Evolutionary conservation across 306 rosid genomes (phyloP).

Genomic region (Trifolium pratense): DNA sequence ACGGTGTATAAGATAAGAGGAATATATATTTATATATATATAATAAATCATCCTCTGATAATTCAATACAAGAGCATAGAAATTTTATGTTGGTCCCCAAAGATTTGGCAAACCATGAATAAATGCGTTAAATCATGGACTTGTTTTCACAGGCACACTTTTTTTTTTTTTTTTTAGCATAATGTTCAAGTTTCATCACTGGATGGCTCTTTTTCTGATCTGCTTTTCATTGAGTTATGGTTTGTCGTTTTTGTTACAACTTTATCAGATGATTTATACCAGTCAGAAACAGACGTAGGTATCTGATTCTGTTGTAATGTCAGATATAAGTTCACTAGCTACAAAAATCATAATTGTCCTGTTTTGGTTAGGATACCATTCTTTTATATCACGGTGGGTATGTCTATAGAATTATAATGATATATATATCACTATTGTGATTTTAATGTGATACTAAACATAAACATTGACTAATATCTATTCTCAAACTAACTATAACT

Average conservation of each 20-base stretch:
- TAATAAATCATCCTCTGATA: slow-evolving; percentile 33
- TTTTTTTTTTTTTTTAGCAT: slow-evolving; percentile 25
- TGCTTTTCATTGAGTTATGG: slow-evolving; percentile 41
- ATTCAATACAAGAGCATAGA: slow-evolving; percentile 26
- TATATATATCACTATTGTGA: no score
- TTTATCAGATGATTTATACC: slow-evolving; percentile 44
- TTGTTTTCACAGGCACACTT: slow-evolving; percentile 51
- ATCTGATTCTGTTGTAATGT: slow-evolving; percentile 49
- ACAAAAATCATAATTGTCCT: slow-evolving; percentile 31
- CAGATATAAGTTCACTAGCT: slow-evolving; percentile 14
- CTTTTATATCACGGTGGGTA: background rate
- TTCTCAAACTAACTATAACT: background rate
- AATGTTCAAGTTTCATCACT: slow-evolving; percentile 27
- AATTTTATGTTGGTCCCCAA: slow-evolving; percentile 57
- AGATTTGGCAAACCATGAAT: slow-evolving; percentile 40
- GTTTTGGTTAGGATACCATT: background rate
- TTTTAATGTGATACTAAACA: no score
- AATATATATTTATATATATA: slow-evolving; percentile 22
- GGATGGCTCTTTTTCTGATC: background rate
- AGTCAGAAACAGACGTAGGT: slow-evolving; percentile 54
- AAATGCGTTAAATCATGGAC: slow-evolving; percentile 31
- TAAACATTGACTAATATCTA: background rate
- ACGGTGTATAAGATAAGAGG: slow-evolving; percentile 54
- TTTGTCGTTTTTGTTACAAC: slow-evolving; percentile 43
- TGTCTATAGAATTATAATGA: no score